Evolutionary conservation across 2,329 filamentous ascomycete species (phyloP).

Genomic region (Xylaria sp.): DNA sequence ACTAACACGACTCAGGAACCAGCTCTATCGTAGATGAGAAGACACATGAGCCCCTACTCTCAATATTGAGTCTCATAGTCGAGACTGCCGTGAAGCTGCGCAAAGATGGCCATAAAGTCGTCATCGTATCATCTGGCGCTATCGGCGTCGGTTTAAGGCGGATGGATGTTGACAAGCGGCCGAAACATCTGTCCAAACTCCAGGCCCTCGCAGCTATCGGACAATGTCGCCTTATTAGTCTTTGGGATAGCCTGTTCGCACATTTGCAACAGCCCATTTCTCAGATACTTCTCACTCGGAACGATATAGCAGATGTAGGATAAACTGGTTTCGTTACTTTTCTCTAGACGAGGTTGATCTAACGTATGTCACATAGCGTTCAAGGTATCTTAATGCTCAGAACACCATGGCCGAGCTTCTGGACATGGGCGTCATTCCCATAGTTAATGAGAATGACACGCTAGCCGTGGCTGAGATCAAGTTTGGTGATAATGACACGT

Average conservation of each 20-base stretch:
- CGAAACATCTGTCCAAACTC: slow-evolving; percentile 88
- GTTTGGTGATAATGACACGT: slow-evolving; percentile 98
- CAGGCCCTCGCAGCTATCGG: slow-evolving; percentile 97
- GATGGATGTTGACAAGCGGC: slow-evolving; percentile 88
- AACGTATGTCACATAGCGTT: slow-evolving; percentile 65
- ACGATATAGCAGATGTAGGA: slow-evolving; percentile 92
- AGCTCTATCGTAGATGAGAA: slow-evolving; percentile 99
- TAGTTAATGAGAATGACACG: slow-evolving; percentile 99
- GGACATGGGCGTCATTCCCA: slow-evolving; percentile 95
- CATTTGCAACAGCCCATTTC: slow-evolving; percentile 91
- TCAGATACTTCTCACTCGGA: slow-evolving; percentile 92
- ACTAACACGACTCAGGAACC: slow-evolving; percentile 71
- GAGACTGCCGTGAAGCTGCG: slow-evolving; percentile 89
- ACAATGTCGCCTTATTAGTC: slow-evolving; percentile 91
- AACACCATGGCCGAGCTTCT: slow-evolving; percentile 92
- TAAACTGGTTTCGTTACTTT: not conserved
- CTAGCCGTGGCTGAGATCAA: slow-evolving; percentile 98
- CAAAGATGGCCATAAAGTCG: slow-evolving; percentile 91
- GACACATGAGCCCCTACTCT: slow-evolving; percentile 91
- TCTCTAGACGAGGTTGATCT: not conserved
- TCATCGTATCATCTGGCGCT: slow-evolving; percentile 96
- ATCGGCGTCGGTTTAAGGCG: slow-evolving; percentile 92
- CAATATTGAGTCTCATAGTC: slow-evolving; percentile 90
- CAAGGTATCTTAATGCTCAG: slow-evolving; percentile 95
- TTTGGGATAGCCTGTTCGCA: slow-evolving; percentile 93